Evolutionary conservation across 176 grass and related monocot genomes (phyloP).

Genomic region (Hordeum marinum): DNA sequence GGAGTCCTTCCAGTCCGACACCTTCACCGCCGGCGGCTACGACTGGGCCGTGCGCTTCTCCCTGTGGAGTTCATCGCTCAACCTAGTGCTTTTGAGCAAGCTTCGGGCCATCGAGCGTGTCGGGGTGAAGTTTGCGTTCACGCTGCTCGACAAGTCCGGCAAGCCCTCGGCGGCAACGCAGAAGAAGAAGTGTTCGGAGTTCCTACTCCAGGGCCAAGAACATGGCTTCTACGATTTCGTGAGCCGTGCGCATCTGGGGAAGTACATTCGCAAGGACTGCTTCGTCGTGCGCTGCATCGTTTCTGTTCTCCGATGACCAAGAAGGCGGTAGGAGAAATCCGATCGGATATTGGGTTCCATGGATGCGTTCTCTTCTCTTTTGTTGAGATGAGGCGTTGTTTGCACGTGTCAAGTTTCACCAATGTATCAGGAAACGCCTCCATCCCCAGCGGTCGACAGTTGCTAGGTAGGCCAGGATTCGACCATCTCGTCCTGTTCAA

Average conservation of each 20-base stretch:
- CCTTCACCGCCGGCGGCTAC: not conserved
- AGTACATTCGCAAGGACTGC: not conserved
- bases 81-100: not conserved
- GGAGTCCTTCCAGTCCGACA: not conserved
- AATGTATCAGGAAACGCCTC: not conserved
- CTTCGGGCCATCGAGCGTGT: not conserved
- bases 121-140: not conserved
- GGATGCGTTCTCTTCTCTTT: not conserved
- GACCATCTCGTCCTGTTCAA: too few relatives aligned
- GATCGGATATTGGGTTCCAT: too few relatives aligned
- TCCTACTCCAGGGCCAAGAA: not conserved
- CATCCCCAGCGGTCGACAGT: not conserved
- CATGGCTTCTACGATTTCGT: not conserved
- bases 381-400: not conserved
- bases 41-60: conserved; percentile 22
- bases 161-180: not conserved
- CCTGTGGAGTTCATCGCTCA: not conserved
- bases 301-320: not conserved
- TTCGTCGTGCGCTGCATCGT: not conserved
- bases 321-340: not conserved
- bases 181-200: not conserved
- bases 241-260: not conserved
- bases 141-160: not conserved
- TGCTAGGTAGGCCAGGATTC: too few relatives aligned
- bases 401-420: not conserved